A percentile compares a stretch with the other conserved stretches of the same genome.
Conservation (phyloP, 352 stramenopile genomes). For the Saprolegnia parasitica region DNA sequence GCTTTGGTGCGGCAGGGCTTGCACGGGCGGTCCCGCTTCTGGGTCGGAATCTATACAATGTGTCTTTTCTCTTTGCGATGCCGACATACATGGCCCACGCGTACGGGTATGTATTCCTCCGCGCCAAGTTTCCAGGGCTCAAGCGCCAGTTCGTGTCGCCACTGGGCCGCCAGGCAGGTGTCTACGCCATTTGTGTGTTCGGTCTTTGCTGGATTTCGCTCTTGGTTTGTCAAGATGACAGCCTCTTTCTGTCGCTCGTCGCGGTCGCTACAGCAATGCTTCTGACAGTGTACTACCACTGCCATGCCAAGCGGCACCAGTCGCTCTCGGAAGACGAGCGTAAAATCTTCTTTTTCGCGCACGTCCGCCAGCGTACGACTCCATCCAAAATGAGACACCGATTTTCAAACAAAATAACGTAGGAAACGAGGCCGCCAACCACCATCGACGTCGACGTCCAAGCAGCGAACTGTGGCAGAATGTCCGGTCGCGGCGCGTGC, state of each 20-base stretch:
- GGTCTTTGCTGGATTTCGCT: conserved; percentile 24
- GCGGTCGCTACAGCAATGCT: conserved; percentile 8
- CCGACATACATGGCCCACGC: conserved; percentile 26
- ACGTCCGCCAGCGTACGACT: conserved; percentile 14
- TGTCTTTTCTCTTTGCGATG: conserved; percentile 28
- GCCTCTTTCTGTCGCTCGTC: background rate
- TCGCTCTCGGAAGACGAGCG: conserved; percentile 32
- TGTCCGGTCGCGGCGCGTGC: no score
- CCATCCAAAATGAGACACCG: no score
- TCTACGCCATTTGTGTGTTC: conserved; percentile 29
- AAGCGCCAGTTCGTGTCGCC: conserved; percentile 20
- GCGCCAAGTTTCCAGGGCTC: conserved; percentile 5
- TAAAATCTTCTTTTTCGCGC: conserved; percentile 25
- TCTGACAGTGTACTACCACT: conserved; percentile 27
- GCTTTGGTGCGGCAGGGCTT: background rate
- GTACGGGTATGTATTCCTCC: conserved; percentile 22
- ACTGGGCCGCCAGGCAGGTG: conserved; percentile 27
- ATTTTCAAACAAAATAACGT: no score
- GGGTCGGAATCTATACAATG: conserved; percentile 11
- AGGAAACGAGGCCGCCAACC: background rate
- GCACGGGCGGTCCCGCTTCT: background rate
- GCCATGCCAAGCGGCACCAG: conserved; percentile 24
- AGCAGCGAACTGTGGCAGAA: no score
- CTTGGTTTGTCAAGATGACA: conserved; percentile 12
- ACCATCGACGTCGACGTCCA: no score